Evolutionary conservation across 768 basidiomycete genomes (phyloP), one percentile per base, ranked within the genome.

Genomic region (Lactarius sp.): DNA sequence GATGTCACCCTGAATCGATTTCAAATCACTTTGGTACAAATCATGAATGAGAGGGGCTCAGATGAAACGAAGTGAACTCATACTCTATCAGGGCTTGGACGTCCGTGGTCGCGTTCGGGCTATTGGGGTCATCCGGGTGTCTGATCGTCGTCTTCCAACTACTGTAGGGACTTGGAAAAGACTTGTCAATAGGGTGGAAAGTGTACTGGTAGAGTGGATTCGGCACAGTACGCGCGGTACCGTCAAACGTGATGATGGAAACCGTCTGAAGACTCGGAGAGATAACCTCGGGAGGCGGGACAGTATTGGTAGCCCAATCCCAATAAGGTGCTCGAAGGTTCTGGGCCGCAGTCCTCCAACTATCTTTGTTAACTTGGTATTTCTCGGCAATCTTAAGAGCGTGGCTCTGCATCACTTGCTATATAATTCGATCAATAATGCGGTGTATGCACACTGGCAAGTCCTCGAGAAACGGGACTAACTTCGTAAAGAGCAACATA

Each of bases 401-500:
- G 42, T 75, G 71, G 3, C 71, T 66, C 46, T 81, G 77, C 18
- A 83, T 31, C 13, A 76, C 72, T 83, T 83, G 82, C 82, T 84
- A 56, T 55, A 54, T 42, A 13, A 60, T 20, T 63, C 22, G 9
- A 31, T 52, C 14, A 41, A 37, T 46, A 31, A 33, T 10, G 6
- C 27, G 4, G 36, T 13, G 22, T 34, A 41, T 27, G 34, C 3
- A n/a, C n/a, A n/a, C n/a, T n/a, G n/a, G n/a, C n/a, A 53, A 39
- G 34, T 33, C 20, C 10, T 36, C 16, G 27, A 16, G n/a, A 58
- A 44, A 33, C 8, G 12, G n/a, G 20, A 63, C 74, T 12, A 52
- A 83, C 83, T 75, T 85, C 83, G 61, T 77, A 78, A 1, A 83
- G 70, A 39, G 77, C 69, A 27, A 83, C 70, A 64, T 84, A 84